Evolutionary conservation across 2,329 filamentous ascomycete genomes (phyloP).

Genomic region (Metarhizium robertsii): DNA sequence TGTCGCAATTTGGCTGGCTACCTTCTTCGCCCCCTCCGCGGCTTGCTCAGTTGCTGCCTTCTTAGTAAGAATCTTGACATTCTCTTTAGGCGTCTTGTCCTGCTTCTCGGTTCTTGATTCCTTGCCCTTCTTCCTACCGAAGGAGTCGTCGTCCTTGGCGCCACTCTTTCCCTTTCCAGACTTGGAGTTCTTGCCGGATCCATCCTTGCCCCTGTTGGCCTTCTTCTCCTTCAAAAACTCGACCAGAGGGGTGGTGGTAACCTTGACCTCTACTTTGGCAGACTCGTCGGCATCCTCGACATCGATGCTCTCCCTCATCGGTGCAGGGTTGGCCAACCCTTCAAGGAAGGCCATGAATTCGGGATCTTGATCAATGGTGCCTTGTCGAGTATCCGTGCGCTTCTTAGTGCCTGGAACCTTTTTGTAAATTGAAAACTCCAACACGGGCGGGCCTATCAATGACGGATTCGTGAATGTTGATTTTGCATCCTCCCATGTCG

Average conservation of each 20-base stretch:
- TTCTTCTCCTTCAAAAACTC: conserved; percentile 90
- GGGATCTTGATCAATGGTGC: conserved; percentile 91
- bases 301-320: conserved; percentile 34
- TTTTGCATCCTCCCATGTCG: conserved; percentile 72
- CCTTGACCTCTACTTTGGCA: conserved; percentile 44
- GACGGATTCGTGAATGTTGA: conserved; percentile 63
- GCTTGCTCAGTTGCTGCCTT: conserved; percentile 42
- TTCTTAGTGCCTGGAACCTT: conserved; percentile 68
- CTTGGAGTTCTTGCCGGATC: conserved; percentile 36
- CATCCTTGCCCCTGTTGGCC: conserved; percentile 58
- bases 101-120: conserved; percentile 46
- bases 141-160: conserved; percentile 36
- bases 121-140: conserved; percentile 58
- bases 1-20: conserved; percentile 26
- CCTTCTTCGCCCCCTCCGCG: conserved; percentile 35
- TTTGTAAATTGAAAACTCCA: conserved; percentile 79
- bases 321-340: conserved; percentile 63
- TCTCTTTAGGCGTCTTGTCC: conserved; percentile 45
- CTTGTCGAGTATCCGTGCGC: conserved; percentile 74
- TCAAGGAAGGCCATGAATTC: conserved; percentile 94
- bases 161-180: conserved; percentile 37
- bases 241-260: conserved; percentile 79
- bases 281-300: conserved; percentile 31
- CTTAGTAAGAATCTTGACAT: conserved; percentile 55
- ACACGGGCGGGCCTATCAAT: conserved; percentile 65